Base-by-base conservation (phyloP, 2,329 filamentous ascomycete genomes). In the Thelonectria discophora region DNA sequence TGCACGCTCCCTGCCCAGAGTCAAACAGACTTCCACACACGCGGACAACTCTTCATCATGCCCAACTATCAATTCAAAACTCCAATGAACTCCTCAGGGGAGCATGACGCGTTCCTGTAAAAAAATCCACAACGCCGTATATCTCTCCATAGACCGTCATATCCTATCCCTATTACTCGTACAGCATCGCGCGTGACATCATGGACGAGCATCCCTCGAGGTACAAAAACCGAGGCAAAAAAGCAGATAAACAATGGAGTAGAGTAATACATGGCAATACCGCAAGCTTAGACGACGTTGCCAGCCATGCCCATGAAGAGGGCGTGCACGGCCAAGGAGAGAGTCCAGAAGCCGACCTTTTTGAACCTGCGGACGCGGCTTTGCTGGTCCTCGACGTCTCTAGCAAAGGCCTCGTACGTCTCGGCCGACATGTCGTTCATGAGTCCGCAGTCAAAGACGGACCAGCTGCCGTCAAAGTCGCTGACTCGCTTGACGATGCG, bases 401-500 rank as follows among this genome's bases (percentile, higher is more conserved):
- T 88, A 39, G 93, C 93, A 78, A 99, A 98, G 0, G 95, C 95
- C 70, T 94, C 88, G 75, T 99, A 99, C 54, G 93, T 93, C 84
- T 97, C 95, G 66, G 91, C 92, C 7, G 91, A 94, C 63, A 97
- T 81, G 77, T 99, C 95, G 72, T 97, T 92, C 90, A 98, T 93
- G 55, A 99, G 81, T 1, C 93, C 94, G 71, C 91, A 95, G 77
- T 99, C 95, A 74, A 91, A 98, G 27, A 96, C 85, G 3, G 94
- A 94, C 95, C 95, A 98, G 69, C 91, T 92, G 34, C 95, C 95
- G 75, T 98, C 92, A 73, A 99, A 99, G 75, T 99, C 95, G 61
- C 86, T 86, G 17, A 89, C 86, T 7, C 89, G 88, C 81, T 99
- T 99, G 66, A 98, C 93, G 50, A 99, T 92, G 63, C 94, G 90